Percentiles rank a stretch among this genome's conserved stretches.
These are phyloP conservation scores for Scenedesmus sp. DNA, from an alignment of 163 green algal species.

Conservation along the genomic window DNA sequence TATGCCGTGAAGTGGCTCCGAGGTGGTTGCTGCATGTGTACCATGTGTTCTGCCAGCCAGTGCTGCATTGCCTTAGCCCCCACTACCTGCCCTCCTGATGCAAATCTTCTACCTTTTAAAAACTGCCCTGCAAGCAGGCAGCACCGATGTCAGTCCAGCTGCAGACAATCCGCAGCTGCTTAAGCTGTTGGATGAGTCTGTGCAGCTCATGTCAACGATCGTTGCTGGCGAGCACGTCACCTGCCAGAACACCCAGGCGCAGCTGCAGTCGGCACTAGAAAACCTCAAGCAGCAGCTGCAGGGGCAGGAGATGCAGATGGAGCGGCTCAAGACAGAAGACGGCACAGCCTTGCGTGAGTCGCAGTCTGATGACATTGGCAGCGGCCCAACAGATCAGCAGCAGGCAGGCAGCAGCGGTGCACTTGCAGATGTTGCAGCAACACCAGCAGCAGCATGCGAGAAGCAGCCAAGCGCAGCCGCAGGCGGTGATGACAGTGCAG, in stretches of 20 bases:
- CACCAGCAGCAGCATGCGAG: neutral
- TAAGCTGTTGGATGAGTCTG: slow-evolving; percentile 27
- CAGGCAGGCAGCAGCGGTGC: neutral
- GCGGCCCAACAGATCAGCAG: neutral
- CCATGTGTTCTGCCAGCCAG: neutral
- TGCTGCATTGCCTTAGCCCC: neutral
- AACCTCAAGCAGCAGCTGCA: slow-evolving; percentile 50
- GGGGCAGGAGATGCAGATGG: slow-evolving; percentile 38
- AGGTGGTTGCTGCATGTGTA: neutral
- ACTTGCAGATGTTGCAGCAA: neutral
- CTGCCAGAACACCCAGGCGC: slow-evolving; percentile 34
- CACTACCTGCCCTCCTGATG: neutral
- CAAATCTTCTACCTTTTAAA: neutral
- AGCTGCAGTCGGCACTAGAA: slow-evolving; percentile 34
- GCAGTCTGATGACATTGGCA: neutral
- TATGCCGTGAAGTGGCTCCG: neutral
- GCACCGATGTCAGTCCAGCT: slow-evolving; percentile 19
- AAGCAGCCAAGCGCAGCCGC: neutral
- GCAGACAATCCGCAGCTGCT: slow-evolving; percentile 35
- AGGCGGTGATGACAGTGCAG: neutral
- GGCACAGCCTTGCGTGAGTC: neutral
- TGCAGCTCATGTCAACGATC: slow-evolving; percentile 22
- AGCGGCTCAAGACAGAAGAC: neutral
- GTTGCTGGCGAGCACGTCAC: slow-evolving; percentile 11
- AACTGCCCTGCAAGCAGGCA: neutral